phyloP scores from a whole-genome alignment of 768 basidiomycete species.

The Pleurotus cornucopiae region DNA sequence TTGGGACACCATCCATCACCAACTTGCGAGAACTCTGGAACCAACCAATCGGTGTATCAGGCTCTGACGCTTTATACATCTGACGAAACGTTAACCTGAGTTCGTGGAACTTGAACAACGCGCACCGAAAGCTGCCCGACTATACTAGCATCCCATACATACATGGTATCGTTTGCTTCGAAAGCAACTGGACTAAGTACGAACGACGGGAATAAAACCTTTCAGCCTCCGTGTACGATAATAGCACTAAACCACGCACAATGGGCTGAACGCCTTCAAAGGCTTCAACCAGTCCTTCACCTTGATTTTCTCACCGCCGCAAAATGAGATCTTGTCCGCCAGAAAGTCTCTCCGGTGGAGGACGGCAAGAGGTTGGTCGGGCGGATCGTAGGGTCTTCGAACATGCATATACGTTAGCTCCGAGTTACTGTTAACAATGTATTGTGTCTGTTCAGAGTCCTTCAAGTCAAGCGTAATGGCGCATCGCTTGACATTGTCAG shows the following conservation, averaged over 20 bases:
- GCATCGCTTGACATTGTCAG: slow-evolving; percentile 13
- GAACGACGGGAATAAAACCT: not conserved
- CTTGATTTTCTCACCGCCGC: slow-evolving; percentile 14
- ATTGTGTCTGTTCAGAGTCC: not conserved
- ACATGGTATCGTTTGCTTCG: slow-evolving; percentile 14
- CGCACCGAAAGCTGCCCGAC: slow-evolving; percentile 18
- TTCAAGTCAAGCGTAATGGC: not conserved
- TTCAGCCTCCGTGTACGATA: no score
- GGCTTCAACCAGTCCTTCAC: slow-evolving; percentile 19
- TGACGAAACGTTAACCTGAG: no score
- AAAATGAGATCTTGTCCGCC: slow-evolving; percentile 18
- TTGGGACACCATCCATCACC: slow-evolving; percentile 10
- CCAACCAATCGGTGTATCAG: slow-evolving; percentile 19
- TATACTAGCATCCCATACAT: slow-evolving; percentile 17
- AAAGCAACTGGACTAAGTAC: slow-evolving; percentile 19
- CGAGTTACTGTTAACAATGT: slow-evolving; percentile 1
- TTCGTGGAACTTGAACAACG: no score
- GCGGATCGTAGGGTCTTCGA: not conserved
- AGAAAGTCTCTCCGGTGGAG: slow-evolving; percentile 16
- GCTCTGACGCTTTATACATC: not conserved
- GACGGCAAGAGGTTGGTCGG: slow-evolving; percentile 13
- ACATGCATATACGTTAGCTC: not conserved
- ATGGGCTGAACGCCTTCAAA: slow-evolving; percentile 13
- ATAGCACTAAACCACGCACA: slow-evolving; percentile 11
- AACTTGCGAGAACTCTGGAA: slow-evolving; percentile 16